Percentiles rank a stretch among this genome's conserved stretches.
phyloP scores from a whole-genome alignment of 805 yeast genomes.

The Sungouiozyma intestinalis region DNA sequence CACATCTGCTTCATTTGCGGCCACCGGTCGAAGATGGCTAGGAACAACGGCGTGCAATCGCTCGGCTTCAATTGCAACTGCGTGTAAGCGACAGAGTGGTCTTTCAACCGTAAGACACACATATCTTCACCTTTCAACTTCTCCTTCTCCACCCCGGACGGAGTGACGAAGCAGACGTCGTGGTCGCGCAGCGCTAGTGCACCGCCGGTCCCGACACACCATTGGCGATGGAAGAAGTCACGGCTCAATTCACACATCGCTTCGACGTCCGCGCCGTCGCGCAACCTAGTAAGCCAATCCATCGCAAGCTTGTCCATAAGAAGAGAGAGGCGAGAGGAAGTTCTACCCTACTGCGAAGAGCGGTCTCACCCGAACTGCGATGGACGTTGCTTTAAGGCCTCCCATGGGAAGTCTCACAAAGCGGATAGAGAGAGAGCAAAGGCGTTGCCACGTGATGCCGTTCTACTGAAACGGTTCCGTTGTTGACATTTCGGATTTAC shows the following conservation, averaged over 20 bases:
- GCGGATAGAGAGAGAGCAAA: too few species aligned
- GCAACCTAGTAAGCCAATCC: background rate
- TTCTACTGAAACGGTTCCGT: too few species aligned
- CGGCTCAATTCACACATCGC: constrained; percentile 58
- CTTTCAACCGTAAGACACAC: constrained; percentile 54
- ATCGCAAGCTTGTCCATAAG: background rate
- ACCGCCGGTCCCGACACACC: constrained; percentile 97
- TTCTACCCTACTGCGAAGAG: too few species aligned
- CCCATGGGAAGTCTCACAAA: too few species aligned
- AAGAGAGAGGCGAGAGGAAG: constrained; percentile 35
- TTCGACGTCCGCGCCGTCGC: background rate
- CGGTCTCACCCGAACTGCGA: too few species aligned
- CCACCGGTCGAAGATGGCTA: constrained; percentile 43
- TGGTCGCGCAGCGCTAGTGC: constrained; percentile 60
- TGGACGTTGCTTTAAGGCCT: too few species aligned
- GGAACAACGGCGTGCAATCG: constrained; percentile 84
- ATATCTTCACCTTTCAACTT: constrained; percentile 70
- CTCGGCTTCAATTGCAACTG: constrained; percentile 66
- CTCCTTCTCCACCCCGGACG: constrained; percentile 95
- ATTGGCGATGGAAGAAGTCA: constrained; percentile 64
- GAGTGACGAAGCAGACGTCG: constrained; percentile 62
- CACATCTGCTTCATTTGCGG: constrained; percentile 70
- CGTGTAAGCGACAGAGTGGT: constrained; percentile 33
- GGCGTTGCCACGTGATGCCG: too few species aligned
- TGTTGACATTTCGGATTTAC: too few species aligned